Evolutionary conservation across 2,329 filamentous ascomycete species (phyloP).

Genomic region (Colletotrichum simmondsii): DNA sequence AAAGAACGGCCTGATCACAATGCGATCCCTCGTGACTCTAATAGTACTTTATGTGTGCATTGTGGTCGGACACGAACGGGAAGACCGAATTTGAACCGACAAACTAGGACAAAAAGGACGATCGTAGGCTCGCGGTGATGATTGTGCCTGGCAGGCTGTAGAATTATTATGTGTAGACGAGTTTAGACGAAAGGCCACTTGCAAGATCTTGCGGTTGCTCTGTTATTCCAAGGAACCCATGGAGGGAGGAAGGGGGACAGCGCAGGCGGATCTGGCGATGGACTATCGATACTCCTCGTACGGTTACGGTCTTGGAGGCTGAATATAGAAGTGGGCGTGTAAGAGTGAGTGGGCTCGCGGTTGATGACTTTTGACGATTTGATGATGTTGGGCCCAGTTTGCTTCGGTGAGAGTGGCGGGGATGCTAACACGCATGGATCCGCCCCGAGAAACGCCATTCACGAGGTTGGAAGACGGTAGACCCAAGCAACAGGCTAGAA

Average conservation of each 20-base stretch:
- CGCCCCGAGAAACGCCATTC: neutral
- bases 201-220: no score
- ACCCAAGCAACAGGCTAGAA: neutral
- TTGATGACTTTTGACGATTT: neutral
- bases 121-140: no score
- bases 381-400: conserved; percentile 5
- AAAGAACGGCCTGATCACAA: no score
- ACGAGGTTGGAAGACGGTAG: no score
- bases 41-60: no score
- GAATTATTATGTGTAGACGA: no score
- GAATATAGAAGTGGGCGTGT: neutral
- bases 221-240: no score
- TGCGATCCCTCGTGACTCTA: neutral
- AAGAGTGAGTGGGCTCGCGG: neutral
- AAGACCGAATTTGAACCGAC: neutral
- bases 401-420: conserved; percentile 21
- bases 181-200: no score
- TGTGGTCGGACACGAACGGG: neutral
- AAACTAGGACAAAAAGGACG: neutral
- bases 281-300: no score
- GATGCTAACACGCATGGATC: neutral
- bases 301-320: neutral
- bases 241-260: no score
- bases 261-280: neutral
- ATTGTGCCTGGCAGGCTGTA: no score